Base-by-base conservation (phyloP, 768 basidiomycete species). In the Rhodotorula diobovata region DNA sequence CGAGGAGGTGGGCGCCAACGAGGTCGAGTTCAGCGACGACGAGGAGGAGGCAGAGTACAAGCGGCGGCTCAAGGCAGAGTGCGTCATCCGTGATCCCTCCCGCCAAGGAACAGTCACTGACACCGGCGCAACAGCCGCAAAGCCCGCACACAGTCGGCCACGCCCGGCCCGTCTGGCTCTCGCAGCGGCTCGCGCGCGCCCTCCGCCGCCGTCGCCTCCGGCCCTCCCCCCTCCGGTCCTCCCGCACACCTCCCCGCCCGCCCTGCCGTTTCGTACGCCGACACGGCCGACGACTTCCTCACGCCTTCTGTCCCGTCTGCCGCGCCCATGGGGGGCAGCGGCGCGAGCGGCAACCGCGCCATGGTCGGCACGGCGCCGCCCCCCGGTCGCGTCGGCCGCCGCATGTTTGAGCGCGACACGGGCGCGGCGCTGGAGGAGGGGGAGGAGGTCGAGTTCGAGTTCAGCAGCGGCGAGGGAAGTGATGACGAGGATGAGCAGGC, bases 11-110 rank as follows among this genome's bases (percentile, higher is more conserved):
- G 90, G 84, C 3, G 93, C 91, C 30, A 86, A 91, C 66, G 95
- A 97, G 78, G 77, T 91, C 41, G 95, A 98, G 79, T 98, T 94
- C 81, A 93, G 90, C 7, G 95, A 98, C 74, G 95, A 98, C 75
- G 95, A 98, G 79, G 85, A 88, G 65, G 95, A 98, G 80, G 86
- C 87, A 28, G 87, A 86, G 39, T 85, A 88, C 78, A 90, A 85
- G 81, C 83, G 85, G 62, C 82, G 82, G 60, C 77, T 85, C 57
- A 90, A 88, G 74, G 61, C 57, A 4, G 73, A 75, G 73, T 71
- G 25, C 37, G 73, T 61, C 45, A 18, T 18, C 9, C n/a, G 61
- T 30, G 21, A 53, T 25, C 5, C 37, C 0, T 39, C n/a, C n/a
- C n/a, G n/a, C n/a, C n/a, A n/a, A n/a, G n/a, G n/a, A n/a, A n/a